Conservation (phyloP, 2,329 filamentous ascomycete species). For the Paecilomyces dactylethromorphus region DNA sequence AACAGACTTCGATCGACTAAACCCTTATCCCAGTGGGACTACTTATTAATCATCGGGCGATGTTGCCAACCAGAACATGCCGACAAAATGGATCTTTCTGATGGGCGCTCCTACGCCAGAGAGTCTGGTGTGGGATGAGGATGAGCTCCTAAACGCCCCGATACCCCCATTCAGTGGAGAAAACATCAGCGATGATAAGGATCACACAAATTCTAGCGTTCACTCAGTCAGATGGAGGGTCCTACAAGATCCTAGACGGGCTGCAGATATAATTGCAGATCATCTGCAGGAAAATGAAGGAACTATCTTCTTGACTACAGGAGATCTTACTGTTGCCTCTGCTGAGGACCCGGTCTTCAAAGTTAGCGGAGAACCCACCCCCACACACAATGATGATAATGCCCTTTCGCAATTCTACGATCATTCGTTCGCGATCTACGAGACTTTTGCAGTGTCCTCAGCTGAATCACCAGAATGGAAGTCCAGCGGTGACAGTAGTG, state of each 20-base stretch:
- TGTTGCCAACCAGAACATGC: conserved; percentile 15
- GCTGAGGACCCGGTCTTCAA: conserved; percentile 8
- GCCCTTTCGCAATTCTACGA: conserved; percentile 64
- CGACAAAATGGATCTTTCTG: conserved; percentile 41
- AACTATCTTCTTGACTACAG: conserved; percentile 23
- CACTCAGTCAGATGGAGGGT: conserved; percentile 22
- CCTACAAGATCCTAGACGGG: conserved; percentile 12
- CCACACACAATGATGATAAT: conserved; percentile 20
- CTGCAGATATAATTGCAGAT: neutral
- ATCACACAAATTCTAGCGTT: conserved; percentile 6
- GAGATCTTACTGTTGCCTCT: conserved; percentile 13
- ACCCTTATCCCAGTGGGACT: neutral
- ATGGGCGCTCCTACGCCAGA: conserved; percentile 55
- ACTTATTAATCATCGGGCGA: neutral
- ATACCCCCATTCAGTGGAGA: conserved; percentile 24
- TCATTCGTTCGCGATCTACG: conserved; percentile 66
- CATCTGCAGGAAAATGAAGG: conserved; percentile 2
- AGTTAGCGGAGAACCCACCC: conserved; percentile 2
- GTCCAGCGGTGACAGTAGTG: conserved; percentile 18
- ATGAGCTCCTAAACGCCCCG: conserved; percentile 45
- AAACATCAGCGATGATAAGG: conserved; percentile 4
- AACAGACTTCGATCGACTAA: neutral
- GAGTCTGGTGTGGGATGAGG: conserved; percentile 49
- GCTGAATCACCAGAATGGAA: conserved; percentile 14
- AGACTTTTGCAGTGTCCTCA: conserved; percentile 38